These are phyloP conservation scores for Diaporthe australafricana DNA, from an alignment of 2,329 filamentous ascomycete species.

Conservation along the genomic window DNA sequence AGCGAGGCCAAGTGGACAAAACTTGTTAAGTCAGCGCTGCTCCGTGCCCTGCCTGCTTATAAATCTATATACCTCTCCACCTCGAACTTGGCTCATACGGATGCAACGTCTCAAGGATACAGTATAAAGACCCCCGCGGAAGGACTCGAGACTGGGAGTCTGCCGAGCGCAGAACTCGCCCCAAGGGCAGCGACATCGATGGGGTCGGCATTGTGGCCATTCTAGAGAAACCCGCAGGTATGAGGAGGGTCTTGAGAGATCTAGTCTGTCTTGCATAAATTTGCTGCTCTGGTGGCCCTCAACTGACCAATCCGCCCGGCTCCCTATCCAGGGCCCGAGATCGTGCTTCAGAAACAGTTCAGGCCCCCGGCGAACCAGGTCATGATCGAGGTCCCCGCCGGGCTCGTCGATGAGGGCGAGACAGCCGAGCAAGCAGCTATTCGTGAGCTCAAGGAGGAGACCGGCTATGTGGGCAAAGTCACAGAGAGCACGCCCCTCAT, in stretches of 20 bases:
- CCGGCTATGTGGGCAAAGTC: slow-evolving; percentile 70
- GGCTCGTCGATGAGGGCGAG: slow-evolving; percentile 72
- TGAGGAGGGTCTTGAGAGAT: neutral
- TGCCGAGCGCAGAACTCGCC: slow-evolving; percentile 76
- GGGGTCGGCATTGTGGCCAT: slow-evolving; percentile 81
- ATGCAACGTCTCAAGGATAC: slow-evolving; percentile 56
- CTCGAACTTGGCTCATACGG: slow-evolving; percentile 33
- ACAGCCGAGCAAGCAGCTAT: slow-evolving; percentile 71
- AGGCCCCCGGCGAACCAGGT: slow-evolving; percentile 70
- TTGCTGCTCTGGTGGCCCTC: neutral
- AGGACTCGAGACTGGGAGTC: slow-evolving; percentile 76
- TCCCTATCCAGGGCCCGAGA: slow-evolving; percentile 57
- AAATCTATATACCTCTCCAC: neutral
- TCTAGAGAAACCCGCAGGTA: slow-evolving; percentile 64
- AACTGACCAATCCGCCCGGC: neutral
- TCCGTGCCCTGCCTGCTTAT: slow-evolving; percentile 11
- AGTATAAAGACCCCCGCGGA: slow-evolving; percentile 73
- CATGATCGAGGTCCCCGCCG: slow-evolving; percentile 74
- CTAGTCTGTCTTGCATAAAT: neutral
- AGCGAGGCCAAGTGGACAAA: slow-evolving; percentile 70
- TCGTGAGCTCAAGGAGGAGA: slow-evolving; percentile 75
- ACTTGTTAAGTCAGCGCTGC: slow-evolving; percentile 68
- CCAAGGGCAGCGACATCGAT: slow-evolving; percentile 71
- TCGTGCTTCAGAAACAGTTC: slow-evolving; percentile 76
- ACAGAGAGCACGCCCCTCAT: slow-evolving; percentile 72